These are phyloP conservation scores for Sporothrix globosa DNA, from an alignment of 2,329 filamentous ascomycete species.

Conservation along the genomic window DNA sequence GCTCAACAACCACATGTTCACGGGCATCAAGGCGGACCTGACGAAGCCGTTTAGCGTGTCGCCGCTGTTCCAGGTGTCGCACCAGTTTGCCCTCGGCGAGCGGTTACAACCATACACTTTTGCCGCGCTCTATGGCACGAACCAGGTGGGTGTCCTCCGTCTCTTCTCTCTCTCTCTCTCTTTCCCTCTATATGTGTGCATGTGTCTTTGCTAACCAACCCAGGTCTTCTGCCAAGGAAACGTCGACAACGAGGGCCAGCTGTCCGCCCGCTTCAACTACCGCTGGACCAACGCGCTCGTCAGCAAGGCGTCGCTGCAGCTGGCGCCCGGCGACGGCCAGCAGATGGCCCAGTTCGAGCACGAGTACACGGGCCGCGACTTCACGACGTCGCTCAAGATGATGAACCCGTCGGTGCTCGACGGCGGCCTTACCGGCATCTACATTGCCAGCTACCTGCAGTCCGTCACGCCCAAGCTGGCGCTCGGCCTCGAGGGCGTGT, in stretches of 20 bases:
- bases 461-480: conserved; percentile 84
- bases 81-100: conserved; percentile 94
- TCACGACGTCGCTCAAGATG: conserved; percentile 88
- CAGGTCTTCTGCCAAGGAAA: conserved; percentile 96
- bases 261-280: conserved; percentile 90
- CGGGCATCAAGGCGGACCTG: conserved; percentile 90
- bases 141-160: conserved; percentile 65
- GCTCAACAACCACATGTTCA: conserved; percentile 95
- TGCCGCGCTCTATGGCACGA: conserved; percentile 88
- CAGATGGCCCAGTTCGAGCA: conserved; percentile 93
- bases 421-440: conserved; percentile 90
- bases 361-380: conserved; percentile 92
- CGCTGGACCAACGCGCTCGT: conserved; percentile 77
- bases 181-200: too few species aligned
- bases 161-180: background rate
- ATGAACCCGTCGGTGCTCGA: conserved; percentile 95
- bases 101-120: conserved; percentile 93
- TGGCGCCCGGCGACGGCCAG: conserved; percentile 74
- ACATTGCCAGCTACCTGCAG: conserved; percentile 94
- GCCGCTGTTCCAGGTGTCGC: conserved; percentile 95
- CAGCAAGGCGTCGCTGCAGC: conserved; percentile 85
- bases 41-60: conserved; percentile 95
- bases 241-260: conserved; percentile 86
- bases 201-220: background rate
- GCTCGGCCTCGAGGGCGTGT: conserved; percentile 88